phyloP scores from a whole-genome alignment of 2,329 filamentous ascomycete species.

The Pseudogymnoascus sp. region DNA sequence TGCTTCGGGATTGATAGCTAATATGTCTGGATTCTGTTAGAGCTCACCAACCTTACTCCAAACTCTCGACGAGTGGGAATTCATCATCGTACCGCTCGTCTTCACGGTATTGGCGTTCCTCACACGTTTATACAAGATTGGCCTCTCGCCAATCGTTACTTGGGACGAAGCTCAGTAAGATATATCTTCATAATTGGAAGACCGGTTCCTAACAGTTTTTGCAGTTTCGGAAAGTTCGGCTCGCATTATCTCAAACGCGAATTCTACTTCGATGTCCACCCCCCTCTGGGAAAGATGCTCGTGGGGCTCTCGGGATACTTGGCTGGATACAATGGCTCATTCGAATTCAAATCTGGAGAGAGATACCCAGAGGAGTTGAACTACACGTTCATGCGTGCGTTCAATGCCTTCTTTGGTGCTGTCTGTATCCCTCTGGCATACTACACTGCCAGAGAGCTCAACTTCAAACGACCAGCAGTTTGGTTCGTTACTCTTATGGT shows the following conservation, averaged over 20 bases:
- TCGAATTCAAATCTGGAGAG: conserved; percentile 98
- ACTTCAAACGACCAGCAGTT: conserved; percentile 76
- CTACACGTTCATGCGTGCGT: conserved; percentile 97
- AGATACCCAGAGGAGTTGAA: conserved; percentile 88
- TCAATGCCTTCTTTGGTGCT: conserved; percentile 92
- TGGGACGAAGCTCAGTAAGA: conserved; percentile 70
- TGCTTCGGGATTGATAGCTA: conserved; percentile 17
- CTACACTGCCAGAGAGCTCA: conserved; percentile 85
- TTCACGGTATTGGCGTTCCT: conserved; percentile 56
- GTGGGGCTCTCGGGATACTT: conserved; percentile 93
- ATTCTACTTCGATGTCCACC: conserved; percentile 97
- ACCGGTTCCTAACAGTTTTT: conserved; percentile 15
- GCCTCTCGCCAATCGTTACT: conserved; percentile 63
- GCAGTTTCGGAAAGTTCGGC: conserved; percentile 89
- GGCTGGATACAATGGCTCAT: conserved; percentile 96
- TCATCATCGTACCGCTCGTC: conserved; percentile 52
- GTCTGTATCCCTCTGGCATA: conserved; percentile 90
- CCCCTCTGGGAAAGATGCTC: conserved; percentile 95
- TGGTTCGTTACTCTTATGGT: conserved; percentile 97
- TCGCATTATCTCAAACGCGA: conserved; percentile 98
- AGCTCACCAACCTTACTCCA: conserved; percentile 51
- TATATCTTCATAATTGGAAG: conserved; percentile 28
- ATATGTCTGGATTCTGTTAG: conserved; percentile 19
- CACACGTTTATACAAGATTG: conserved; percentile 63
- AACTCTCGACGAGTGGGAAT: conserved; percentile 56